Percentiles rank a stretch among this genome's conserved stretches.
Conservation (phyloP, 192 early-diverging fungal species). For the Backusella psychrophila region DNA sequence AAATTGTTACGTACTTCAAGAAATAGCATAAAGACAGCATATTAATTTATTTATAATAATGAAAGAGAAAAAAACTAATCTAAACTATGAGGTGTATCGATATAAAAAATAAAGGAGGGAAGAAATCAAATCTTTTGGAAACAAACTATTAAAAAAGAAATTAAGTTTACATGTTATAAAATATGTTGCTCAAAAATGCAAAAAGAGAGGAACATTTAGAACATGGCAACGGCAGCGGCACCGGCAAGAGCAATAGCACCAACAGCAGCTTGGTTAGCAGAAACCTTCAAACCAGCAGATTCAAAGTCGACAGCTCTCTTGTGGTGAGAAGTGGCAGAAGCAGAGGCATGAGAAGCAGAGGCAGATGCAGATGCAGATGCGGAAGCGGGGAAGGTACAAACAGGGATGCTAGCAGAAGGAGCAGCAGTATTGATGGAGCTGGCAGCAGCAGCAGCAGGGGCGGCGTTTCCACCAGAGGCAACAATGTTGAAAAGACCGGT, state of each 20-base stretch:
- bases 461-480: constrained; percentile 4
- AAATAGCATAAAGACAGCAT: too few species aligned
- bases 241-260: constrained; percentile 19
- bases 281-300: constrained; percentile 1
- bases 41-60: not conserved
- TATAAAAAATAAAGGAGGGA: not conserved
- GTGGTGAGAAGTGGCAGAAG: not conserved
- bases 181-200: not conserved
- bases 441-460: not conserved
- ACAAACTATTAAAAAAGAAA: not conserved
- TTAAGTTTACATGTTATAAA: not conserved
- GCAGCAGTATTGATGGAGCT: not conserved
- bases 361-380: constrained; percentile 9
- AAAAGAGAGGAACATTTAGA: not conserved
- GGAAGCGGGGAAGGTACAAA: constrained; percentile 8
- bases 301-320: not conserved
- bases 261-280: constrained; percentile 9
- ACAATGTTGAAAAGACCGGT: constrained; percentile 30
- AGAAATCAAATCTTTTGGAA: not conserved
- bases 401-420: not conserved
- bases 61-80: not conserved
- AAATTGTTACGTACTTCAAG: too few species aligned
- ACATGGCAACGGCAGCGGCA: constrained; percentile 18
- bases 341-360: not conserved
- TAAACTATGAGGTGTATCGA: not conserved